Evolutionary conservation across 208 protist genomes (phyloP).

Genomic region (Acanthamoeba rhysodes): DNA sequence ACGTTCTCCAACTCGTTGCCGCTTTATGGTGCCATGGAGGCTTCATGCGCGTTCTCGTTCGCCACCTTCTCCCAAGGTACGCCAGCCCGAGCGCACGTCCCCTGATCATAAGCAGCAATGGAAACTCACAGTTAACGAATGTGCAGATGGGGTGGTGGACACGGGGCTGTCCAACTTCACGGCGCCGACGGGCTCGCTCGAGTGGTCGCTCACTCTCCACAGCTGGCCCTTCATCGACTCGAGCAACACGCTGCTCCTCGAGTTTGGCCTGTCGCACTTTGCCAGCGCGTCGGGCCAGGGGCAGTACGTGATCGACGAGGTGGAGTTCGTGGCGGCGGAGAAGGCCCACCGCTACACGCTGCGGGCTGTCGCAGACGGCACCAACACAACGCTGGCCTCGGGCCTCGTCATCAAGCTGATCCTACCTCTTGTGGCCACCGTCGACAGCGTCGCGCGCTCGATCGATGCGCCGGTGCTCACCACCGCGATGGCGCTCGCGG

Average conservation of each 20-base stretch:
- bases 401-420: not conserved
- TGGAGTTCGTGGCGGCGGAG: not conserved
- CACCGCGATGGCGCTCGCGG: not conserved
- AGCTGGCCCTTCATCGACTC: not conserved
- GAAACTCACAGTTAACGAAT: too few relatives aligned
- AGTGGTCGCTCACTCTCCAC: not conserved
- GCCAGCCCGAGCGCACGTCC: too few relatives aligned
- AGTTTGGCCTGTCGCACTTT: not conserved
- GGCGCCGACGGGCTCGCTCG: not conserved
- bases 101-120: too few relatives aligned
- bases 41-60: too few relatives aligned
- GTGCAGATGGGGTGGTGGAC: not conserved
- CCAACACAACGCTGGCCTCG: not conserved
- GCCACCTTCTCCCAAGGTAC: too few relatives aligned
- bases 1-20: too few relatives aligned
- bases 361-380: not conserved
- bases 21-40: too few relatives aligned
- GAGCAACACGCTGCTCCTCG: not conserved
- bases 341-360: not conserved
- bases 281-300: not conserved
- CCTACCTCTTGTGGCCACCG: not conserved
- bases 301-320: not conserved
- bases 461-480: constrained; percentile 7
- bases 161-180: constrained; percentile 19
- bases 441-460: not conserved